Percentiles rank a stretch among this genome's conserved stretches.
Evolutionary conservation across 345 rosid genomes (phyloP).

Genomic region (Aurinia saxatilis): DNA sequence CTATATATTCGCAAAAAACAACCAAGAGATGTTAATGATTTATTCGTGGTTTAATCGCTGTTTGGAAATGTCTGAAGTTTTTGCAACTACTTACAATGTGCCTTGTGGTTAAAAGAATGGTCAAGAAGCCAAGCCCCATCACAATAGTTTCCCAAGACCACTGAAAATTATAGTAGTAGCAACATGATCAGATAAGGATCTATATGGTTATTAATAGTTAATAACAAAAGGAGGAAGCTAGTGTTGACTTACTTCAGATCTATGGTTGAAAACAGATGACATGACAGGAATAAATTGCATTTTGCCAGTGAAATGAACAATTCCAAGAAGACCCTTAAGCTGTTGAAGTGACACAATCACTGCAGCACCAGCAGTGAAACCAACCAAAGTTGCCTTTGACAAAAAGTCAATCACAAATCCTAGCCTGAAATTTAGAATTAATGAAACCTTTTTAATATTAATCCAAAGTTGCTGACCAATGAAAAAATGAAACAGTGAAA

Average conservation of each 20-base stretch:
- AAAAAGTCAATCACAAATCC: constrained; percentile 95
- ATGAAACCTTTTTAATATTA: not conserved
- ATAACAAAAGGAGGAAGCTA: not conserved
- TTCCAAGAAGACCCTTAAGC: constrained; percentile 91
- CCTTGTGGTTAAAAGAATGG: constrained; percentile 65
- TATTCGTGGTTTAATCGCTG: not conserved
- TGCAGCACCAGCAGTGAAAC: constrained; percentile 99
- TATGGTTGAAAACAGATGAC: constrained; percentile 35
- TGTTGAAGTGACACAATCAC: constrained; percentile 90
- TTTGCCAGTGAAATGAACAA: constrained; percentile 79
- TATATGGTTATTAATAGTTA: not conserved
- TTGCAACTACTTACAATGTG: constrained; percentile 58
- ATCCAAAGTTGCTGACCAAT: constrained; percentile 9
- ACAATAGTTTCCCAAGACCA: constrained; percentile 91
- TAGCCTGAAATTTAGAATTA: constrained; percentile 41
- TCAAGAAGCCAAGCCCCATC: constrained; percentile 63
- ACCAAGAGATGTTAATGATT: not conserved
- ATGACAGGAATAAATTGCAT: constrained; percentile 86
- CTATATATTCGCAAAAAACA: constrained; percentile 29
- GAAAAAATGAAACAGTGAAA: constrained; percentile 15
- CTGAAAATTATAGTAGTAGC: constrained; percentile 35
- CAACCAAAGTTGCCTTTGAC: constrained; percentile 89
- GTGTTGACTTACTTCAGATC: constrained; percentile 52
- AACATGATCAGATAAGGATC: constrained; percentile 6
- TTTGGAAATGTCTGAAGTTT: not conserved